These are phyloP conservation scores for Rhodocollybia butyracea DNA, from an alignment of 768 basidiomycete genomes.

Conservation along the genomic window DNA sequence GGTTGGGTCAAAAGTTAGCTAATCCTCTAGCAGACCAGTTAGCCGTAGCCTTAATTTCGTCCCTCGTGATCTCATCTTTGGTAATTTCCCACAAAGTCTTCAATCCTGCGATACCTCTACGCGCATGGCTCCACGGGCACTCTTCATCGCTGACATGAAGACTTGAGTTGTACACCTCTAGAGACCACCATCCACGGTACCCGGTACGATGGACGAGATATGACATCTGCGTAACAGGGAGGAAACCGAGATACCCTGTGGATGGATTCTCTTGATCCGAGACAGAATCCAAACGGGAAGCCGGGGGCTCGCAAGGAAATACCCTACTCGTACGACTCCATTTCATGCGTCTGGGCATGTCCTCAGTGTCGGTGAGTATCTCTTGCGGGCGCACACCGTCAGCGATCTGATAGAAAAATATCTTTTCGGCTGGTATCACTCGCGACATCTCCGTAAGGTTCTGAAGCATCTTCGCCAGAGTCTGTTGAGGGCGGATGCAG, in stretches of 20 bases:
- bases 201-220: constrained; percentile 27
- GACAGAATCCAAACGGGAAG: neutral
- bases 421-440: constrained; percentile 29
- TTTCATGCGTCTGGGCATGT: constrained; percentile 24
- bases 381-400: constrained; percentile 25
- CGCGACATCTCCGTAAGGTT: constrained; percentile 24
- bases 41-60: no score
- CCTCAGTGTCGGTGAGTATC: constrained; percentile 14
- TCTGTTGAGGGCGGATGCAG: constrained; percentile 16
- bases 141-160: constrained; percentile 18
- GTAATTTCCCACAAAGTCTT: constrained; percentile 15
- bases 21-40: no score
- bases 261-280: constrained; percentile 6
- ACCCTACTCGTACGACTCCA: constrained; percentile 36
- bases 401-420: constrained; percentile 38
- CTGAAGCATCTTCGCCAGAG: constrained; percentile 13
- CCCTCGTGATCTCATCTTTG: no score
- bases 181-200: constrained; percentile 31
- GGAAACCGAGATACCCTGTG: constrained; percentile 21
- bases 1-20: no score
- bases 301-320: constrained; percentile 30
- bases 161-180: constrained; percentile 36
- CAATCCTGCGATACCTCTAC: constrained; percentile 21
- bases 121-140: constrained; percentile 21
- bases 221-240: constrained; percentile 32